Percentiles rank a stretch among this genome's conserved stretches.
phyloP scores from a whole-genome alignment of 306 rosid genomes.

The Chamaecrista fasciculata region DNA sequence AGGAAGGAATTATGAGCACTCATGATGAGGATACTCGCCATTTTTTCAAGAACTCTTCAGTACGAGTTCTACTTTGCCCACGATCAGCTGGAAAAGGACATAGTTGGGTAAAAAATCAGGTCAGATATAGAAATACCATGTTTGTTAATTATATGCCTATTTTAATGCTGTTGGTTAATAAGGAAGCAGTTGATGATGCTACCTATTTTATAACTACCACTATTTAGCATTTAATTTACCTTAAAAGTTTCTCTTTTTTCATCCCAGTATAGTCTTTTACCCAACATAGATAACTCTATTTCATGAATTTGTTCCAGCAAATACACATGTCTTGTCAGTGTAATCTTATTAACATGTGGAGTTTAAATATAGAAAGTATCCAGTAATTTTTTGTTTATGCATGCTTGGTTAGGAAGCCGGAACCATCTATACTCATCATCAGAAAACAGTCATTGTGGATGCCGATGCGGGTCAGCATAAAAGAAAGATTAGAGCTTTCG shows the following conservation, averaged over 20 bases:
- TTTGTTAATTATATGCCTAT: not conserved
- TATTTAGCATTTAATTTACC: not conserved
- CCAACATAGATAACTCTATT: not conserved
- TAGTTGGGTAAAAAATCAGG: conserved; percentile 66
- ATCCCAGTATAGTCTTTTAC: not conserved
- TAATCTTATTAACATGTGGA: not conserved
- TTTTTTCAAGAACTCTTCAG: conserved; percentile 84
- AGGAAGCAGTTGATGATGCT: not conserved
- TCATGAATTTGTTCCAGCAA: not conserved
- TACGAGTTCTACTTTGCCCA: conserved; percentile 74
- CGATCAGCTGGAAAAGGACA: conserved; percentile 75
- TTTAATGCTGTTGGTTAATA: not conserved
- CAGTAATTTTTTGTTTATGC: conserved; percentile 3
- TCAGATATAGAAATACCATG: conserved; percentile 19
- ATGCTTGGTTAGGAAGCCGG: conserved; percentile 86
- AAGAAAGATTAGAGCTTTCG: conserved; percentile 78
- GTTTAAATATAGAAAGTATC: not conserved
- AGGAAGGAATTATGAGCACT: conserved; percentile 79
- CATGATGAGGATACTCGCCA: conserved; percentile 74
- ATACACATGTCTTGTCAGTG: not conserved
- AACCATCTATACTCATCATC: conserved; percentile 88
- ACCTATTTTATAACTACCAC: not conserved
- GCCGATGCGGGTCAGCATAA: conserved; percentile 69
- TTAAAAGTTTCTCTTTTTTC: not conserved
- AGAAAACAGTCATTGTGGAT: conserved; percentile 92